These are phyloP conservation scores for Salix koriyanagi DNA, from an alignment of 345 rosid species.

Conservation along the genomic window DNA sequence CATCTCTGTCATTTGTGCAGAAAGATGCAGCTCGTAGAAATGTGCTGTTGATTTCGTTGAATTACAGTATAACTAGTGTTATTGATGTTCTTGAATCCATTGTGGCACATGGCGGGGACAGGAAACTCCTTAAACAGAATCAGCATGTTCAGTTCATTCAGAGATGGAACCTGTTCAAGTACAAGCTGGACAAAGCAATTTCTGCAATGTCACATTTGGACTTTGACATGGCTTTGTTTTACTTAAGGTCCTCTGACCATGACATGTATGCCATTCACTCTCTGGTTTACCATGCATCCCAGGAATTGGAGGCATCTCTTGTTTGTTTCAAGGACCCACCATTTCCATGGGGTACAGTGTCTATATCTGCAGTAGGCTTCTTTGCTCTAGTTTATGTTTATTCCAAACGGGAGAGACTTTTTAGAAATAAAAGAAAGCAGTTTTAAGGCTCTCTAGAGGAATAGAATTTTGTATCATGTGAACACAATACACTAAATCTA, in stretches of 20 bases:
- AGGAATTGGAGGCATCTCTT: constrained; percentile 82
- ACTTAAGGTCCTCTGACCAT: constrained; percentile 73
- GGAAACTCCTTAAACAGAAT: constrained; percentile 58
- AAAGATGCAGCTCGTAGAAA: constrained; percentile 92
- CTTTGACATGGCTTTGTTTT: constrained; percentile 78
- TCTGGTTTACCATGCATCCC: constrained; percentile 69
- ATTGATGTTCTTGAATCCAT: constrained; percentile 71
- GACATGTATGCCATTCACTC: constrained; percentile 81
- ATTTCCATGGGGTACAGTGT: constrained; percentile 73
- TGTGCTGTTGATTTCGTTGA: constrained; percentile 64
- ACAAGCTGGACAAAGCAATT: constrained; percentile 76
- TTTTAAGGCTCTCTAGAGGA: constrained; percentile 50
- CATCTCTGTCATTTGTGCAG: constrained; percentile 81
- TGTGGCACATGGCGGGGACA: constrained; percentile 77
- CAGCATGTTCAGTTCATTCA: constrained; percentile 63
- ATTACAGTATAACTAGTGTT: constrained; percentile 76
- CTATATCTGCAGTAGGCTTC: constrained; percentile 48
- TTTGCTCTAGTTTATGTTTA: constrained; percentile 55
- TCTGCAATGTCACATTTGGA: constrained; percentile 81
- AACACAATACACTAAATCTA: constrained; percentile 26
- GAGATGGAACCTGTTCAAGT: constrained; percentile 82
- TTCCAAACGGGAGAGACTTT: constrained; percentile 57
- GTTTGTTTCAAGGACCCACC: constrained; percentile 95
- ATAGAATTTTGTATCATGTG: constrained; percentile 34
- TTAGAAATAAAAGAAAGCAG: constrained; percentile 86